Conservation (phyloP, 1,139 yeast genomes). For the Nakaseomyces kungkrabaensis region DNA sequence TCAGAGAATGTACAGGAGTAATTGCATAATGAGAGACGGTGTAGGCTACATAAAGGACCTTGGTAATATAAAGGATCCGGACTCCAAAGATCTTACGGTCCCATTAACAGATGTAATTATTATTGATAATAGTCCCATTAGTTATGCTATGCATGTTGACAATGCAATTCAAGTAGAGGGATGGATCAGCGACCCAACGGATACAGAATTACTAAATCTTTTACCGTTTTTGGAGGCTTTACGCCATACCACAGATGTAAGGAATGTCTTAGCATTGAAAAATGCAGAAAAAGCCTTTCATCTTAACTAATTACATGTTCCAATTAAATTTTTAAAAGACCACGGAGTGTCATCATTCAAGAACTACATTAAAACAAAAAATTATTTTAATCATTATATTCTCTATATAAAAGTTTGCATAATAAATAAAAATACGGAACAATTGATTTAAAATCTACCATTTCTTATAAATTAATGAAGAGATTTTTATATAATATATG, state of each 20-base stretch:
- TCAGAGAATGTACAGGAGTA: slow-evolving; percentile 64
- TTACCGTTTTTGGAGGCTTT: slow-evolving; percentile 75
- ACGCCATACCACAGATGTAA: slow-evolving; percentile 77
- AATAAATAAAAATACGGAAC: not conserved
- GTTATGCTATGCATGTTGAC: slow-evolving; percentile 72
- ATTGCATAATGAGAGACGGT: slow-evolving; percentile 67
- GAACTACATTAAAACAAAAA: not conserved
- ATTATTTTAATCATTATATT: not conserved
- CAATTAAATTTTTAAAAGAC: too few relatives aligned
- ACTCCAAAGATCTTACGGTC: slow-evolving; percentile 30
- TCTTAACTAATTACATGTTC: not conserved
- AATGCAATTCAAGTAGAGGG: slow-evolving; percentile 94
- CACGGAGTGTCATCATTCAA: too few relatives aligned
- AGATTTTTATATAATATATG: too few relatives aligned
- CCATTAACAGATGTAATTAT: slow-evolving; percentile 59
- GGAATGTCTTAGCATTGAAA: slow-evolving; percentile 65
- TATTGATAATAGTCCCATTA: slow-evolving; percentile 85
- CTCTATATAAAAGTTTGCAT: not conserved
- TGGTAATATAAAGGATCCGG: slow-evolving; percentile 34
- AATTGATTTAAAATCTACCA: not conserved
- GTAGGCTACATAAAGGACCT: slow-evolving; percentile 88
- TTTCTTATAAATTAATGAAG: too few relatives aligned
- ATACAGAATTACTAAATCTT: slow-evolving; percentile 67
- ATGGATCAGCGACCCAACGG: slow-evolving; percentile 93
- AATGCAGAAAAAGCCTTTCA: slow-evolving; percentile 63